Evolutionary conservation across 106 monocot species (phyloP).

Genomic region (Cymbidium sinense): DNA sequence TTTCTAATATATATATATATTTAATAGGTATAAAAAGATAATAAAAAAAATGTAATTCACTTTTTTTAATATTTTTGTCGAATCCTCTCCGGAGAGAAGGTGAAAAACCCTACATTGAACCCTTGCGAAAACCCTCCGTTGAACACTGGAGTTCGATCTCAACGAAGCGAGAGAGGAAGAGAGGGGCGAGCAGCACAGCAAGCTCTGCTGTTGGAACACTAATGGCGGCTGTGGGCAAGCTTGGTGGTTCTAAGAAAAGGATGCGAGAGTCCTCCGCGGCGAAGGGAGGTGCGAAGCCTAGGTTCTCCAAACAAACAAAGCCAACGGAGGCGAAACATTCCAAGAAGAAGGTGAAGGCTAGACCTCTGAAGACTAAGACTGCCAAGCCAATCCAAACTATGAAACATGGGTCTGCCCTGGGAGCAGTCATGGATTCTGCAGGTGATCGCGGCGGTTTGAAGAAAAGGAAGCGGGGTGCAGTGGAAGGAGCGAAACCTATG

Average conservation of each 20-base stretch:
- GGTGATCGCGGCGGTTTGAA: constrained; percentile 13
- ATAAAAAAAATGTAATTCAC: too few species aligned
- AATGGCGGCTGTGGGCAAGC: not conserved
- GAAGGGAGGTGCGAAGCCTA: constrained; percentile 14
- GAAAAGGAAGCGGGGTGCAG: constrained; percentile 27
- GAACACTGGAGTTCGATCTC: not conserved
- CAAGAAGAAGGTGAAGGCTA: constrained; percentile 3
- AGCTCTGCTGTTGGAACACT: not conserved
- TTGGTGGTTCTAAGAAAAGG: constrained; percentile 6
- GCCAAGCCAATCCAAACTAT: not conserved
- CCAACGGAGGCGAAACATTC: not conserved
- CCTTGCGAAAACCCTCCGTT: not conserved
- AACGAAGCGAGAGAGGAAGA: not conserved
- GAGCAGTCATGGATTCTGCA: constrained; percentile 12
- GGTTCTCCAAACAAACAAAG: constrained; percentile 1
- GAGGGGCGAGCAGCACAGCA: not conserved
- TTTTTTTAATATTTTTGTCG: too few species aligned
- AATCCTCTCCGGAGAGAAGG: too few species aligned
- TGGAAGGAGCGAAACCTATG: constrained; percentile 2
- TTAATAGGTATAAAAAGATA: too few species aligned
- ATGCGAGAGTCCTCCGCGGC: not conserved
- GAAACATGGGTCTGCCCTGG: not conserved
- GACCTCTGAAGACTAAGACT: not conserved
- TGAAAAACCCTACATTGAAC: not conserved
- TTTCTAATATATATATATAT: too few species aligned